These are phyloP conservation scores for Infundibulicybe gibba DNA, from an alignment of 768 basidiomycete genomes.

Conservation along the genomic window DNA sequence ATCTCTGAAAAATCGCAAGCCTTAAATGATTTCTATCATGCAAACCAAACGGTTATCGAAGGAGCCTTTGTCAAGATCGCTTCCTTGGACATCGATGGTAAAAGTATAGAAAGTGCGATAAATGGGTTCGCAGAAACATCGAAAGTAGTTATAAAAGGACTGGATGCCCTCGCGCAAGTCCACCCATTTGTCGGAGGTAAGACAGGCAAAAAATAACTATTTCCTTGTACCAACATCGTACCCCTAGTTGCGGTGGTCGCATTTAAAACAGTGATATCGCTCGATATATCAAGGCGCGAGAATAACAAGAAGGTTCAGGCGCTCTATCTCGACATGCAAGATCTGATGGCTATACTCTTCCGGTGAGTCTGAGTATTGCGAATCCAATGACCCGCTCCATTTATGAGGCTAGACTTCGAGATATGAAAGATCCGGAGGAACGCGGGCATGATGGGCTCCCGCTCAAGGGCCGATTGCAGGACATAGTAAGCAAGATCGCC, in stretches of 20 bases:
- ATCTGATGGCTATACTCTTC: conserved; percentile 43
- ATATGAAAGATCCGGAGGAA: no score
- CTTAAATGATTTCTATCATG: not conserved
- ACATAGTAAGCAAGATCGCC: conserved; percentile 23
- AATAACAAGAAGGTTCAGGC: conserved; percentile 47
- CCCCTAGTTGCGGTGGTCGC: conserved; percentile 41
- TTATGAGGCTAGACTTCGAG: no score
- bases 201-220: not conserved
- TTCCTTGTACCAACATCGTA: no score
- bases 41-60: not conserved
- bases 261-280: conserved; percentile 43
- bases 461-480: conserved; percentile 26
- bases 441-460: conserved; percentile 28
- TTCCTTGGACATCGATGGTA: not conserved
- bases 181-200: conserved; percentile 35
- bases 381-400: not conserved
- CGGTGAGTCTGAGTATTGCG: conserved; percentile 27
- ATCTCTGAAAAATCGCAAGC: no score
- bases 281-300: conserved; percentile 44
- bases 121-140: conserved; percentile 26
- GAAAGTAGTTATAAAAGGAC: conserved; percentile 24
- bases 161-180: conserved; percentile 27
- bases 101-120: conserved; percentile 23
- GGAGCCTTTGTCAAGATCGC: not conserved
- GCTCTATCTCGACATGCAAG: conserved; percentile 46